phyloP scores from a whole-genome alignment of 2,329 filamentous ascomycete genomes.

The Fusarium secorum region DNA sequence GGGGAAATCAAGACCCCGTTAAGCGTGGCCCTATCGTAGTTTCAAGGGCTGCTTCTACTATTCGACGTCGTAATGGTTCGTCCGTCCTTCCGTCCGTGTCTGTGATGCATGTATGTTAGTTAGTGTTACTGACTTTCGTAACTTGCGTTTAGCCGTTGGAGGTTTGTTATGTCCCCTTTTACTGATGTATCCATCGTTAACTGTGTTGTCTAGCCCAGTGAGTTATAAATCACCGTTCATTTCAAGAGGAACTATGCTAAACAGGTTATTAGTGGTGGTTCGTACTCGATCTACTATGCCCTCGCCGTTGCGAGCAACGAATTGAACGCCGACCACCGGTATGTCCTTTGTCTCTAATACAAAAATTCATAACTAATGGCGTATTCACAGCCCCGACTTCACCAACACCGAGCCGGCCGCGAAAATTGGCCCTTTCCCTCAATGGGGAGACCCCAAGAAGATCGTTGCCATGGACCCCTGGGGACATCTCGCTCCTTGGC shows the following conservation, averaged over 20 bases:
- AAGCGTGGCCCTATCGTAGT: slow-evolving; percentile 89
- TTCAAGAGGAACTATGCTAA: slow-evolving; percentile 7
- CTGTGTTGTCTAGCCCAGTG: slow-evolving; percentile 45
- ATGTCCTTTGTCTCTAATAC: slow-evolving; percentile 20
- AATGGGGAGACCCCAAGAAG: slow-evolving; percentile 90
- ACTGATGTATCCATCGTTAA: slow-evolving; percentile 38
- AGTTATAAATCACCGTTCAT: slow-evolving; percentile 9
- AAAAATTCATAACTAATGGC: background rate
- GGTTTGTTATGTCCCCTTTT: slow-evolving; percentile 51
- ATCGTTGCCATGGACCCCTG: slow-evolving; percentile 98
- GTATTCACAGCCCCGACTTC: slow-evolving; percentile 60
- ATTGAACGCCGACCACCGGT: slow-evolving; percentile 80
- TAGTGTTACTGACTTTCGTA: slow-evolving; percentile 21
- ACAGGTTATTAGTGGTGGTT: slow-evolving; percentile 69
- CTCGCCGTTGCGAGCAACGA: slow-evolving; percentile 92
- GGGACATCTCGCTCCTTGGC: slow-evolving; percentile 85
- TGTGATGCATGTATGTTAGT: slow-evolving; percentile 4
- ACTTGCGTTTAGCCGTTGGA: slow-evolving; percentile 59
- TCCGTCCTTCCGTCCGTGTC: slow-evolving; percentile 22
- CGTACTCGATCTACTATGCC: slow-evolving; percentile 95
- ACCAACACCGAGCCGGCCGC: slow-evolving; percentile 89
- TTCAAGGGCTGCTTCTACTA: slow-evolving; percentile 76
- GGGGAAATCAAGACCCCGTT: slow-evolving; percentile 80
- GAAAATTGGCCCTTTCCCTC: slow-evolving; percentile 84
- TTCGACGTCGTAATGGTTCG: slow-evolving; percentile 81